These are phyloP conservation scores for Fonsecaea multimorphosa DNA, from an alignment of 2,329 filamentous ascomycete genomes.

Conservation along the genomic window DNA sequence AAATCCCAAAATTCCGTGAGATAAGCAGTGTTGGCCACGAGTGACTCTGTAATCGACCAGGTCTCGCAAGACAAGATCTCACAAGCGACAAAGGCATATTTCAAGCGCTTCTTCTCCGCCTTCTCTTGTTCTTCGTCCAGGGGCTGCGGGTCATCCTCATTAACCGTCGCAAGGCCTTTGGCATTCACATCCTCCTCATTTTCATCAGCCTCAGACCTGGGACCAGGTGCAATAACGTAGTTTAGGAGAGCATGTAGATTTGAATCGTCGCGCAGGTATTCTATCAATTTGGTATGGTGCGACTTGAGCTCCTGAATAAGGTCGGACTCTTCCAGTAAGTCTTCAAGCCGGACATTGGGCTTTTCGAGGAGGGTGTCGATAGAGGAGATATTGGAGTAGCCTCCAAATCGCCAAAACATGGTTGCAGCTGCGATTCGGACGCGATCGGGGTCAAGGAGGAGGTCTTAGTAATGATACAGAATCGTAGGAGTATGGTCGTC, in stretches of 20 bases:
- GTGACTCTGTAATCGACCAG: conserved; percentile 92
- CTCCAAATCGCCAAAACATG: conserved; percentile 99
- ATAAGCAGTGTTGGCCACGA: conserved; percentile 81
- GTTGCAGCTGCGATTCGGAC: conserved; percentile 51
- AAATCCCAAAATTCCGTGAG: conserved; percentile 91
- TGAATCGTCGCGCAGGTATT: conserved; percentile 87
- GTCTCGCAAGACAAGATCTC: conserved; percentile 95
- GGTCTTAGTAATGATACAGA: conserved; percentile 31
- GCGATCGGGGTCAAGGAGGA: conserved; percentile 15
- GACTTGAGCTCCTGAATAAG: conserved; percentile 97
- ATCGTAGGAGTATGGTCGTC: conserved; percentile 18
- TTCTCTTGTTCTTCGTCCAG: conserved; percentile 65
- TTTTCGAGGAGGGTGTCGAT: conserved; percentile 98
- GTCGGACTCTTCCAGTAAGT: conserved; percentile 93
- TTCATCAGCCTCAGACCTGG: conserved; percentile 59
- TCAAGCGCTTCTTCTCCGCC: conserved; percentile 86
- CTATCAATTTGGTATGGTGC: conserved; percentile 96
- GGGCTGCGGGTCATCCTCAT: conserved; percentile 40
- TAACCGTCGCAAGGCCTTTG: conserved; percentile 35
- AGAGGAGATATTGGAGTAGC: conserved; percentile 95
- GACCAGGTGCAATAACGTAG: conserved; percentile 81
- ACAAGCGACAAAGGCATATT: conserved; percentile 90
- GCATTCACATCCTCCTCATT: conserved; percentile 53
- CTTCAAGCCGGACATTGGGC: conserved; percentile 89
- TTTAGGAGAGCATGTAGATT: conserved; percentile 84